Base-by-base conservation (phyloP, 139 green algal genomes). In the Medakamo hakoo region DNA sequence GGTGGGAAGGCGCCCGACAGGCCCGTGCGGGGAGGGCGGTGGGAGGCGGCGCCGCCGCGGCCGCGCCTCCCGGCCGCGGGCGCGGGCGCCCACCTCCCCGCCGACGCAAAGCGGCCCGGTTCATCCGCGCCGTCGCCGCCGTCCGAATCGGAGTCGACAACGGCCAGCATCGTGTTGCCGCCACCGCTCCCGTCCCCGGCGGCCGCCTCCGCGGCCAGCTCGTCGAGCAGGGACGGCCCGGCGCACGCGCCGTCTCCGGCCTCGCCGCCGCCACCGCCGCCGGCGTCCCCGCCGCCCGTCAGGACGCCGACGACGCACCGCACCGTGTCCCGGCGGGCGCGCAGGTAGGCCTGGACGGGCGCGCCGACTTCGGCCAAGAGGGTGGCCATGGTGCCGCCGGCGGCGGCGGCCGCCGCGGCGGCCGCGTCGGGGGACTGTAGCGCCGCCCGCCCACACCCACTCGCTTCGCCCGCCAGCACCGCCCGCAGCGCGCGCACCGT, bases 301-400 rank as follows among this genome's bases (percentile, higher is more conserved):
- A 98, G 68, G 79, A 95, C 82, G 19, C 65, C 79, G 24, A 98
- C 89, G 22, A 97, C 85, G 81, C 88, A 95, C 31, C 85, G 82
- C 27, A 95, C 91, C 57, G 92, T 89, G 73, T 97, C 88, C 25
- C 69, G 68, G 1, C 85, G 63, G 16, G 55, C 58, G n/a, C 78
- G 73, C 27, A 96, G 72, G 76, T 96, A 96, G 3, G 71, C 64
- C 19, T 78, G 68, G 55, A 95, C 84, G 28, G 87, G 85, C 49
- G 76, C 72, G 4, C 71, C 71, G 28, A 96, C 83, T 2, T 80
- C 73, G 27, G 84, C 76, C 48, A 97, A 78, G 56, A 96, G 63
- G 25, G 78, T n/a, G n/a, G n/a, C n/a, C n/a, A n/a, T n/a, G n/a
- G n/a, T n/a, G n/a, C n/a, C n/a, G n/a, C n/a, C n/a, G n/a, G n/a